Percentiles rank a stretch among this genome's conserved stretches.
Conservation (phyloP, 192 early-diverging fungal genomes). For the Coemansia aciculifera region DNA sequence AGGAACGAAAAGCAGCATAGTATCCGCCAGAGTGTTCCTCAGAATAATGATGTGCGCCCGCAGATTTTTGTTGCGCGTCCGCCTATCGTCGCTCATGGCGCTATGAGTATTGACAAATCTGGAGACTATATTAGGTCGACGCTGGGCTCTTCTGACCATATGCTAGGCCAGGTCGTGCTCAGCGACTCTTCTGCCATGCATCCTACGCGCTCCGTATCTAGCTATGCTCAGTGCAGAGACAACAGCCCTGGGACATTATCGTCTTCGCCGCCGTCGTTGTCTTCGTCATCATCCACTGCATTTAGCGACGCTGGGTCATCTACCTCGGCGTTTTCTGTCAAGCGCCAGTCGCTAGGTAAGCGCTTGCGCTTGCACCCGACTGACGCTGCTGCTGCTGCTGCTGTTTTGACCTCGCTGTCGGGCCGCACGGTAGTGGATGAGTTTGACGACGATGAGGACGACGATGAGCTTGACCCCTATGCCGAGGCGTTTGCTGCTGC, state of each 20-base stretch:
- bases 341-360: not conserved
- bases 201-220: not conserved
- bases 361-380: not conserved
- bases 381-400: slow-evolving; percentile 7
- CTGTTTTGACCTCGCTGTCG: not conserved
- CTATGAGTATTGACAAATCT: slow-evolving; percentile 25
- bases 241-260: not conserved
- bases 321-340: not conserved
- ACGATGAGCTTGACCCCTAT: slow-evolving; percentile 12
- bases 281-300: not conserved
- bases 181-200: not conserved
- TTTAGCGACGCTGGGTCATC: not conserved
- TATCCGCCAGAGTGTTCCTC: not conserved
- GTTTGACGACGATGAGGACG: slow-evolving; percentile 24
- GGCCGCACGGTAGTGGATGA: not conserved
- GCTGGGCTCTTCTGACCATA: not conserved
- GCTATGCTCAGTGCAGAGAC: not conserved
- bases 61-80: slow-evolving; percentile 32
- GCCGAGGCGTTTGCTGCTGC: not conserved
- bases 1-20: slow-evolving; percentile 1
- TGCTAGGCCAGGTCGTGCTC: not conserved
- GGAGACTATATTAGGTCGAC: slow-evolving; percentile 22
- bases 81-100: slow-evolving; percentile 34
- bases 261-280: not conserved
- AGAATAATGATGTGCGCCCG: slow-evolving; percentile 11